Conservation (phyloP, 306 rosid species). For the Citrullus mucosospermus region DNA sequence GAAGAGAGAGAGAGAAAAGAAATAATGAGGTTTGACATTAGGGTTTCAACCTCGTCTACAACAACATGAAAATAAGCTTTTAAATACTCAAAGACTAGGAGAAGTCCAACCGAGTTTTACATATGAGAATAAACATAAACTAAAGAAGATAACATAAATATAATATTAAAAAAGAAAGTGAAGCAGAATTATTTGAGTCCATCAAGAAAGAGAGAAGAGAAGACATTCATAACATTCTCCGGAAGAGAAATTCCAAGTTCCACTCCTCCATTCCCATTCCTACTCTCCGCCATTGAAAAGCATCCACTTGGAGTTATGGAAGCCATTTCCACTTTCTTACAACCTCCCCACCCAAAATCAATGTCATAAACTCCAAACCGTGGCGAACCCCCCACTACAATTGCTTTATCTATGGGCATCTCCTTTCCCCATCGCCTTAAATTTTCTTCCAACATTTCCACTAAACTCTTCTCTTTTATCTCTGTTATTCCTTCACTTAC, state of each 20-base stretch:
- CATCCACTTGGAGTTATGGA: background rate
- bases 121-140: no score
- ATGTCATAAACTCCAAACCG: slow-evolving; percentile 20
- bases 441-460: background rate
- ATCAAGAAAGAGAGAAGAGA: background rate
- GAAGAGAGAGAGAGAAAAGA: no score
- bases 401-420: background rate
- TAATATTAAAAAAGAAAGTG: no score
- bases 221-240: background rate
- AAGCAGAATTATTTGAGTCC: background rate
- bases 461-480: background rate
- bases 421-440: no score
- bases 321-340: slow-evolving; percentile 21
- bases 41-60: no score
- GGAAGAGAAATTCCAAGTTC: slow-evolving; percentile 10
- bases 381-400: slow-evolving; percentile 29
- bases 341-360: slow-evolving; percentile 44
- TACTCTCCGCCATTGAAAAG: slow-evolving; percentile 12
- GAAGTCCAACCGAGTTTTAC: no score
- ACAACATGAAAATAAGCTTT: no score
- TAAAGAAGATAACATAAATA: no score
- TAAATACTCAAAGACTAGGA: no score
- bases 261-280: slow-evolving; percentile 14
- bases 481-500: background rate
- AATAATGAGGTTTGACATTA: no score